Percentiles rank a stretch among this genome's conserved stretches.
Evolutionary conservation across 2,329 filamentous ascomycete species (phyloP).

Genomic region (Talaromyces sp.): DNA sequence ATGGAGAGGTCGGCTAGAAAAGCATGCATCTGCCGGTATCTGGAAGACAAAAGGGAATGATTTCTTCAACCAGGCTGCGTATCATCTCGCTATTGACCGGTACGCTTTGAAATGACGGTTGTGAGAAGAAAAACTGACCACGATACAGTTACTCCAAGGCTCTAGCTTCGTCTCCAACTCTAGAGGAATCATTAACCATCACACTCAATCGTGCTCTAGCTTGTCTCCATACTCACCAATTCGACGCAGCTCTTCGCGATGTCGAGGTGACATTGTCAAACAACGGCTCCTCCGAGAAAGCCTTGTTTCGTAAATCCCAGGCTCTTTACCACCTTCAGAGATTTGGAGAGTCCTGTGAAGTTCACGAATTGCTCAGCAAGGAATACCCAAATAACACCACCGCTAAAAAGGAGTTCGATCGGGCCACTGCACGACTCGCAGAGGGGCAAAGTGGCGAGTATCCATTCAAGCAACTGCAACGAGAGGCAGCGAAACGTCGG

Average conservation of each 20-base stretch:
- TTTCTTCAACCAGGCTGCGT: slow-evolving; percentile 11
- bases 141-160: slow-evolving; percentile 33
- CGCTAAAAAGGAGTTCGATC: slow-evolving; percentile 14
- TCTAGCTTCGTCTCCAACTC: slow-evolving; percentile 27
- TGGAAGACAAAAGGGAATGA: slow-evolving; percentile 30
- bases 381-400: slow-evolving; percentile 31
- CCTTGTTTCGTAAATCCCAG: slow-evolving; percentile 40
- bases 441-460: not conserved
- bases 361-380: slow-evolving; percentile 27
- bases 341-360: slow-evolving; percentile 34
- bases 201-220: slow-evolving; percentile 34
- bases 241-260: slow-evolving; percentile 32
- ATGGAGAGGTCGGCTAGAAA: slow-evolving; percentile 25
- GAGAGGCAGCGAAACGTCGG: slow-evolving; percentile 20
- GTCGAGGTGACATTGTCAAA: slow-evolving; percentile 13
- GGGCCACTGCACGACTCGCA: not conserved
- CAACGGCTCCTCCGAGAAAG: slow-evolving; percentile 35
- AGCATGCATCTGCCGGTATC: slow-evolving; percentile 7
- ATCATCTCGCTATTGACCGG: slow-evolving; percentile 21
- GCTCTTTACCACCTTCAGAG: slow-evolving; percentile 41
- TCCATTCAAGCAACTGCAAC: not conserved
- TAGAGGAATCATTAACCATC: slow-evolving; percentile 28
- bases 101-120: slow-evolving; percentile 14
- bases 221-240: slow-evolving; percentile 24
- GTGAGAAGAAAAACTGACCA: slow-evolving; percentile 6